These are phyloP conservation scores for Ilyonectria mors-panacis DNA, from an alignment of 2,329 filamentous ascomycete species.

Conservation along the genomic window DNA sequence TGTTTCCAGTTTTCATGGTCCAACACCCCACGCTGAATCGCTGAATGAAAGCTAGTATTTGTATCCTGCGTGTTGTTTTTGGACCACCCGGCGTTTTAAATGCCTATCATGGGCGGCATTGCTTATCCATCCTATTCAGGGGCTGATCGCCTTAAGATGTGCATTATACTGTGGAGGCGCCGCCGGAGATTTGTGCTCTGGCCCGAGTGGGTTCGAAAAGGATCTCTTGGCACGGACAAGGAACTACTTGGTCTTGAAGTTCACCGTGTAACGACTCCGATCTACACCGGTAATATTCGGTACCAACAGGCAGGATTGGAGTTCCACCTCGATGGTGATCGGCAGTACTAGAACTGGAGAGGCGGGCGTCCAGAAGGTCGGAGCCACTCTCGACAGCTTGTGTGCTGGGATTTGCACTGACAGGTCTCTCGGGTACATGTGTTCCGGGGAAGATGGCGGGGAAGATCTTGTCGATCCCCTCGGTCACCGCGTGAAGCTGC, in stretches of 20 bases:
- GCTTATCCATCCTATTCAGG: conserved; percentile 20
- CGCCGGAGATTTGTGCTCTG: conserved; percentile 24
- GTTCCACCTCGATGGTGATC: conserved; percentile 16
- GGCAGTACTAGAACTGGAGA: conserved; percentile 20
- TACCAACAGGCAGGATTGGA: neutral
- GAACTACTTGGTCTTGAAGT: neutral
- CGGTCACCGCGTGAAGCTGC: conserved; percentile 35
- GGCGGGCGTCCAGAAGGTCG: conserved; percentile 14
- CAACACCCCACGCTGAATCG: conserved; percentile 2
- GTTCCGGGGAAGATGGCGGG: conserved; percentile 45
- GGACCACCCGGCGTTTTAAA: conserved; percentile 12
- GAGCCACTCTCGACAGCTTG: conserved; percentile 16
- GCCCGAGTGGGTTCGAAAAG: conserved; percentile 30
- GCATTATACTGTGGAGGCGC: conserved; percentile 41
- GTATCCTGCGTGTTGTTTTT: conserved; percentile 3
- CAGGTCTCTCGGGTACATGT: conserved; percentile 39
- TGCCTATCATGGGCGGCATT: conserved; percentile 3
- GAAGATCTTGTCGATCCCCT: conserved; percentile 49
- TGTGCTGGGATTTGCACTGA: conserved; percentile 15
- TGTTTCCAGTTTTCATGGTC: conserved; percentile 15
- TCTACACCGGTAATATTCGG: conserved; percentile 1
- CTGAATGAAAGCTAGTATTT: conserved; percentile 20
- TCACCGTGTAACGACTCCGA: neutral
- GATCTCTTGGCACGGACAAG: conserved; percentile 25
- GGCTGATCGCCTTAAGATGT: conserved; percentile 50